Evolutionary conservation across 768 basidiomycete species (phyloP).

Genomic region (Boletus subcaerulescens): DNA sequence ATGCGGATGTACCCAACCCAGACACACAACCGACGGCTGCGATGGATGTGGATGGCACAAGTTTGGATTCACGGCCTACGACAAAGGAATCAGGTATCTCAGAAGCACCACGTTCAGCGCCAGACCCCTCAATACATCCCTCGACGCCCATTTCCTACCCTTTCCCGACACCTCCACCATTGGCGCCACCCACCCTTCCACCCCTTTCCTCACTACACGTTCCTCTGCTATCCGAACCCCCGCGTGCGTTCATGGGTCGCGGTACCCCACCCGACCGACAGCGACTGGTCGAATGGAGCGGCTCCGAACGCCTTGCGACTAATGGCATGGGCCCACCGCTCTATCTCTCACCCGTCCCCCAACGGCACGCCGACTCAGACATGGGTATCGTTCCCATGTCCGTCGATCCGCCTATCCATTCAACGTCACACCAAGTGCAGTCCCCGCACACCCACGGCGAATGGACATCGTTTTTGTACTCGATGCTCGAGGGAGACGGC

Average conservation of each 20-base stretch:
- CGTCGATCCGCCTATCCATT: constrained; percentile 13
- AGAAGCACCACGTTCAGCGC: neutral
- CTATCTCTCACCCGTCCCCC: constrained; percentile 25
- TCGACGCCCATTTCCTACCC: constrained; percentile 1
- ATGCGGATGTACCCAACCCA: neutral
- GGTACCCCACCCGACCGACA: constrained; percentile 32
- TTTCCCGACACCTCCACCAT: constrained; percentile 2
- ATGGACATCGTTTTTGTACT: constrained; percentile 34
- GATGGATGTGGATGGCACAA: constrained; percentile 4
- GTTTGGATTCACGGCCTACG: neutral
- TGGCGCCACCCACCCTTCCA: constrained; percentile 16
- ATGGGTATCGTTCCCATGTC: constrained; percentile 22
- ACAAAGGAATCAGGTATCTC: neutral
- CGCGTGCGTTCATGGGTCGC: constrained; percentile 35
- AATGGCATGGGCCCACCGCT: constrained; percentile 25
- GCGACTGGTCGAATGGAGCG: constrained; percentile 31
- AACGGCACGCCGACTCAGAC: constrained; percentile 13
- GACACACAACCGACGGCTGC: neutral
- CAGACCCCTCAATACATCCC: constrained; percentile 3
- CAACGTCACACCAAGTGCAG: neutral
- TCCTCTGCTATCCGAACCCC: constrained; percentile 30
- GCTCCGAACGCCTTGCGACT: constrained; percentile 14
- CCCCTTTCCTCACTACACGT: constrained; percentile 31
- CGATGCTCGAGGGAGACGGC: constrained; percentile 33
- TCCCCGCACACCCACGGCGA: constrained; percentile 20